Base-by-base conservation (phyloP, 345 rosid species). In the Gossypium bickii region DNA sequence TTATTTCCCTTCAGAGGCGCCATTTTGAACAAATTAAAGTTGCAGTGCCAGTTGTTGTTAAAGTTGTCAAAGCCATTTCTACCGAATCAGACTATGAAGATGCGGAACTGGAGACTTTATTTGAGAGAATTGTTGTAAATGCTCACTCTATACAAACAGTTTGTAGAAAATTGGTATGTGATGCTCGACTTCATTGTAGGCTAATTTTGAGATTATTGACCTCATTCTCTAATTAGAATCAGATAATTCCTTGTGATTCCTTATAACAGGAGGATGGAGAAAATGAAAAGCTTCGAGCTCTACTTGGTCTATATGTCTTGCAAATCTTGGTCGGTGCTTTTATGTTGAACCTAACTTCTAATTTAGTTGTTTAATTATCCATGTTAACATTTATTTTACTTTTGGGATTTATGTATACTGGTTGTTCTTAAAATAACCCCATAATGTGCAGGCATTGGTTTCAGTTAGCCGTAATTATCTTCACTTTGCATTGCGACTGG, bases 11-110 rank as follows among this genome's bases (percentile, higher is more conserved):
- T 77, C 79, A 72, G 80, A 91, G 92, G 87, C 94, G 87, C 61
- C 97, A 91, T 66, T 88, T 86, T 76, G 87, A 93, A 83, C 98
- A 93, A 79, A 76, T 87, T 55, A 93, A 86, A 80, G 93, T 80
- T 47, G 92, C 90, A 59, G 73, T 89, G 76, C 95, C 91, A 47
- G 77, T 91, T 61, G 78, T 89, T 75, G 65, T 94, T 53, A 84
- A 82, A 67, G 91, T 86, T 62, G 76, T 91, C 73, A 84, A 85
- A 83, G 84, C 55, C 27, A 79, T 85, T 53, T 81, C 83, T 16
- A 79, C 77, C 55, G 88, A 87, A 78, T 51, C 83, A 27, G 74
- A 71, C 38, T 84, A 71, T 52, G 81, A 66, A 29, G 77, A 79
- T 72, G 43, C 74, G 34, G 86, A 87, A 61, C 69, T 75, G 55